Evolutionary conservation across 768 basidiomycete species (phyloP).

Genomic region (Dictyophora rubrovolvata): DNA sequence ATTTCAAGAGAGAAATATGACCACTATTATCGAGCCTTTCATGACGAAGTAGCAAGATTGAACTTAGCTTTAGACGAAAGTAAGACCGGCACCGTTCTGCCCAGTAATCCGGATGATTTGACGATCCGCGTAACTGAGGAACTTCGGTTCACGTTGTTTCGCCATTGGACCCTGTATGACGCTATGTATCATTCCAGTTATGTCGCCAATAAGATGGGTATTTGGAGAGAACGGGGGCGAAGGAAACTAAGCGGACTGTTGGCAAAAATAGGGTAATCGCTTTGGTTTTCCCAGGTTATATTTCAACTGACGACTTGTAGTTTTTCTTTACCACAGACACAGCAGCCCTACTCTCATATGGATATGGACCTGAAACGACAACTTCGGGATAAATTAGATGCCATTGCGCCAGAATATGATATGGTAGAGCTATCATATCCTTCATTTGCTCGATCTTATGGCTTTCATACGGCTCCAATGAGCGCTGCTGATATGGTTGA

Average conservation of each 20-base stretch:
- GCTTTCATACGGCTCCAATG: slow-evolving; percentile 78
- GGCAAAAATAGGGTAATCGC: slow-evolving; percentile 92
- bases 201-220: slow-evolving; percentile 86
- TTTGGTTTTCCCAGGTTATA: neutral
- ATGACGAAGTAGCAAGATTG: slow-evolving; percentile 88
- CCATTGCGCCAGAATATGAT: slow-evolving; percentile 90
- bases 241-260: slow-evolving; percentile 83
- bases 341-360: slow-evolving; percentile 93
- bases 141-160: slow-evolving; percentile 85
- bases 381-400: slow-evolving; percentile 71
- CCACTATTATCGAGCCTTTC: slow-evolving; percentile 63
- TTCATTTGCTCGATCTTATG: slow-evolving; percentile 86
- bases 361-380: slow-evolving; percentile 84
- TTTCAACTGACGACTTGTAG: slow-evolving; percentile 28
- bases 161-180: slow-evolving; percentile 98
- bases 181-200: slow-evolving; percentile 98
- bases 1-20: slow-evolving; percentile 86
- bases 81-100: slow-evolving; percentile 29
- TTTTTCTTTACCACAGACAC: slow-evolving; percentile 88
- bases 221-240: slow-evolving; percentile 92
- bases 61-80: slow-evolving; percentile 49
- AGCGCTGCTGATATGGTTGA: slow-evolving; percentile 93
- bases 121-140: slow-evolving; percentile 80
- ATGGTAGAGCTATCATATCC: slow-evolving; percentile 89
- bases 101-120: slow-evolving; percentile 64